A percentile compares a stretch with the other conserved stretches of the same genome.
Conservation (phyloP, 768 basidiomycete genomes). For the Tubosaeta sp. region DNA sequence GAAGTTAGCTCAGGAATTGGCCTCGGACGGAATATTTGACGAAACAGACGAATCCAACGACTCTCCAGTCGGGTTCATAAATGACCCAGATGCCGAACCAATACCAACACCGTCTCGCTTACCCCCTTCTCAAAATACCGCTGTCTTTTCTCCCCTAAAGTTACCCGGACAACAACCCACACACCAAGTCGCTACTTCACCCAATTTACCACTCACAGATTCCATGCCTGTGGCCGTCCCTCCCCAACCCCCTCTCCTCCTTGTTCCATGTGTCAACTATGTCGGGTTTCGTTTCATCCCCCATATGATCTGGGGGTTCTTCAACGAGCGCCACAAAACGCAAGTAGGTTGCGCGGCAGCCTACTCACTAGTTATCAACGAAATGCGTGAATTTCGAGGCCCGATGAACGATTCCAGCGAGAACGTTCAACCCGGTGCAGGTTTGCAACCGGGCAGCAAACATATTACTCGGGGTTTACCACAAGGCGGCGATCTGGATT, state of each 20-base stretch:
- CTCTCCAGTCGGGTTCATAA: slow-evolving; percentile 20
- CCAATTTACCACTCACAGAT: slow-evolving; percentile 27
- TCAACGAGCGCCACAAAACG: slow-evolving; percentile 84
- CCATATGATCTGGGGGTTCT: slow-evolving; percentile 87
- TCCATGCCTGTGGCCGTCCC: slow-evolving; percentile 54
- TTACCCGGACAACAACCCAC: slow-evolving; percentile 20
- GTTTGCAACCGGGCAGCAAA: slow-evolving; percentile 1
- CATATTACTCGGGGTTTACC: not conserved
- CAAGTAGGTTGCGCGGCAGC: slow-evolving; percentile 77
- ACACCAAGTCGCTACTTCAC: slow-evolving; percentile 13
- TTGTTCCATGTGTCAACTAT: slow-evolving; percentile 70
- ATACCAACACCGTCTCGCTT: slow-evolving; percentile 40
- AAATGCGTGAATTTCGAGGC: slow-evolving; percentile 57
- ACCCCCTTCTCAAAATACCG: slow-evolving; percentile 30
- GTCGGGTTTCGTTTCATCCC: slow-evolving; percentile 84
- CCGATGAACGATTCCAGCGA: slow-evolving; percentile 22
- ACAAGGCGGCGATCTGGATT: slow-evolving; percentile 63
- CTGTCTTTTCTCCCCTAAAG: slow-evolving; percentile 32
- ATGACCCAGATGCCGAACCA: slow-evolving; percentile 33
- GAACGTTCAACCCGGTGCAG: slow-evolving; percentile 13
- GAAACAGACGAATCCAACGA: slow-evolving; percentile 44
- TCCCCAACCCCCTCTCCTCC: slow-evolving; percentile 71
- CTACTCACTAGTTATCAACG: slow-evolving; percentile 60
- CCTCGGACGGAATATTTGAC: slow-evolving; percentile 75
- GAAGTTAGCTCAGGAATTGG: slow-evolving; percentile 57